Evolutionary conservation across 129 eudicot genomes (phyloP), one percentile per base, ranked within the genome.

Genomic region (Flaveria ramosissima): DNA sequence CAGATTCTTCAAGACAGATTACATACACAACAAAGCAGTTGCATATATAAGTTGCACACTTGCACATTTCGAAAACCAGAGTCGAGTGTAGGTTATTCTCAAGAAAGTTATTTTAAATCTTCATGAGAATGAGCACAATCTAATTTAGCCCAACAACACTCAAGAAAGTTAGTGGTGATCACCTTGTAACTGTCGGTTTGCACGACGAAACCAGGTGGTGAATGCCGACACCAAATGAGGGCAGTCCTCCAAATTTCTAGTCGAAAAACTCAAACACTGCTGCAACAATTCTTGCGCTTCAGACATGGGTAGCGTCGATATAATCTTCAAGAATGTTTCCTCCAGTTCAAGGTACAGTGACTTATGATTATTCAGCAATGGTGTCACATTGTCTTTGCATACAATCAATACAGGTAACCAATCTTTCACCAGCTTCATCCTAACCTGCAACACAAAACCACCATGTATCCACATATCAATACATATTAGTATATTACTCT

Each of bases 141-240:
- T 23, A 42, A 36, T 50, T 5, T 36, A 36, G 8, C 41, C 41
- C 41, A 39, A 71, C 62, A 47, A 68, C 32, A 9, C 70, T 74
- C 61, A 79, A 74, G 81, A 47, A 77, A 32, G 77, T 45, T 73
- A 81, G 71, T 77, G 16, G 6, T 73, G 45, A 59, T 86, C 87
- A 42, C 80, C 56, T 52, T 66, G 85, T 16, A 55, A 73, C 57
- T 70, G 81, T n/a, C 89, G 63, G 51, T 89, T 86, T 48, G 98
- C 92, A 52, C 96, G 96, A 2, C 93, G 91, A 62, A 93, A 93
- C 97, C 98, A 93, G 39, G 98, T 93, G 81, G 89, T 88, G 77
- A 90, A 93, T 32, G 97, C 97, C n/a, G 82, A 75, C 21, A 93
- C 89, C 84, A 93, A 74, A 80, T 93, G 98, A 24, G 93, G 92